These are phyloP conservation scores for Lentinula lateritia DNA, from an alignment of 768 basidiomycete genomes.

Conservation along the genomic window DNA sequence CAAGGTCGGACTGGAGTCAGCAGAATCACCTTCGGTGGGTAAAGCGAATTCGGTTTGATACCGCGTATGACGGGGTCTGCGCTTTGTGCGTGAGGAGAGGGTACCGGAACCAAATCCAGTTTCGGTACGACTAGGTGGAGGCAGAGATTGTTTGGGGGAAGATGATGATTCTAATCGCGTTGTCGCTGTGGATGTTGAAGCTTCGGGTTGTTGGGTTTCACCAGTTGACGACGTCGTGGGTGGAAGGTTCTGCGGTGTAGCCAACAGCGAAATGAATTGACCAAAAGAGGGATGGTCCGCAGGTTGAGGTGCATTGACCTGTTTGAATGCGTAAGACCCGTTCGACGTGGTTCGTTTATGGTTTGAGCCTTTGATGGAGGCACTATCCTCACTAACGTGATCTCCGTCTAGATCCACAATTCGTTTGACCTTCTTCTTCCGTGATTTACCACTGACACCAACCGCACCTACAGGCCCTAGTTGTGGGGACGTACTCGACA, in stretches of 20 bases:
- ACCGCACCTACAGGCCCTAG: constrained; percentile 29
- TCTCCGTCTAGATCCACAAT: constrained; percentile 74
- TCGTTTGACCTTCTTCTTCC: constrained; percentile 62
- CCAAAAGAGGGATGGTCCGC: constrained; percentile 3
- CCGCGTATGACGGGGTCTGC: constrained; percentile 39
- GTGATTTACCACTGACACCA: constrained; percentile 32
- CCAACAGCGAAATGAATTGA: constrained; percentile 2
- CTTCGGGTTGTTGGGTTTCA: neutral
- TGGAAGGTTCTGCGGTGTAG: neutral
- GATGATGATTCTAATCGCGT: neutral
- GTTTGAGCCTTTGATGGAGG: constrained; percentile 11
- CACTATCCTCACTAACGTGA: constrained; percentile 29
- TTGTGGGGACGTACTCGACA: constrained; percentile 40
- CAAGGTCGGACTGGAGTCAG: constrained; percentile 6
- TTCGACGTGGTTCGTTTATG: constrained; percentile 30
- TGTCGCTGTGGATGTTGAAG: neutral
- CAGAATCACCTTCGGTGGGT: constrained; percentile 11
- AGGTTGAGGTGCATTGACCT: constrained; percentile 4
- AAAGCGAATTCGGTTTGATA: constrained; percentile 43
- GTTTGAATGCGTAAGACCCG: constrained; percentile 17
- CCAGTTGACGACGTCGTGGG: neutral
- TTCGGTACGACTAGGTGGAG: neutral
- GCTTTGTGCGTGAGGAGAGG: constrained; percentile 3
- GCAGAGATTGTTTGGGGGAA: neutral
- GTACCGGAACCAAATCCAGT: neutral